These are phyloP conservation scores for Colletotrichum lini DNA, from an alignment of 2,329 filamentous ascomycete species.

Conservation along the genomic window DNA sequence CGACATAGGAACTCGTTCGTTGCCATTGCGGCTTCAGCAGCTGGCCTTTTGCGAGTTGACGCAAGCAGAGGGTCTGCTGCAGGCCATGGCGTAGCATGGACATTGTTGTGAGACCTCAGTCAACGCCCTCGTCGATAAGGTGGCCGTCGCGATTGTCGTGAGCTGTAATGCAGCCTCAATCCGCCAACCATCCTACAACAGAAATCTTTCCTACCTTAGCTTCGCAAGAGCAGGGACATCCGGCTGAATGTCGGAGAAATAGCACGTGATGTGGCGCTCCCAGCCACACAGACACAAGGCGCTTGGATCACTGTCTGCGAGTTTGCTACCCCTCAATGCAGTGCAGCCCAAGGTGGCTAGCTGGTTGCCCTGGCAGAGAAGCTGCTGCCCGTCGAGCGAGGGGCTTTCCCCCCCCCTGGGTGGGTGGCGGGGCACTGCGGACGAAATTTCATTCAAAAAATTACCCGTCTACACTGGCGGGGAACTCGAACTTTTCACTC, in stretches of 20 bases:
- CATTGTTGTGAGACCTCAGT: conserved; percentile 48
- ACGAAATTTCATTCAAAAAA: conserved; percentile 43
- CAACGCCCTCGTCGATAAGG: conserved; percentile 33
- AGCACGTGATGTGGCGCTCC: conserved; percentile 1
- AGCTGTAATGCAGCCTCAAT: conserved; percentile 3
- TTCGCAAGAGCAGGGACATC: not conserved
- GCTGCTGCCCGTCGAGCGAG: conserved; percentile 23
- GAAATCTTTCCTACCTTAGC: conserved; percentile 41
- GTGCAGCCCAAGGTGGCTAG: not conserved
- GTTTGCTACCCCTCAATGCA: conserved; percentile 23
- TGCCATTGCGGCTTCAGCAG: conserved; percentile 48
- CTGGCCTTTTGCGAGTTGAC: conserved; percentile 50
- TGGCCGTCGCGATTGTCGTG: conserved; percentile 34
- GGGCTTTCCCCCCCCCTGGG: conserved; percentile 1
- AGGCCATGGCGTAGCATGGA: conserved; percentile 52
- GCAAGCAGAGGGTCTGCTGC: conserved; percentile 54
- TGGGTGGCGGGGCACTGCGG: conserved; percentile 37
- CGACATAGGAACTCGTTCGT: conserved; percentile 46
- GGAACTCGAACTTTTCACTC: conserved; percentile 43
- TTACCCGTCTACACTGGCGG: conserved; percentile 36
- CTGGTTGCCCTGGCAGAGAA: conserved; percentile 28
- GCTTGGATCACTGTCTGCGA: conserved; percentile 5
- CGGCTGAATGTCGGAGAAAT: conserved; percentile 22
- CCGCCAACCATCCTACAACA: conserved; percentile 5
- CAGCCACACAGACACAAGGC: not conserved